A percentile compares a stretch with the other conserved stretches of the same genome.
Evolutionary conservation across 2,329 filamentous ascomycete genomes (phyloP).

Genomic region (Ceratocystiopsis minuta): DNA sequence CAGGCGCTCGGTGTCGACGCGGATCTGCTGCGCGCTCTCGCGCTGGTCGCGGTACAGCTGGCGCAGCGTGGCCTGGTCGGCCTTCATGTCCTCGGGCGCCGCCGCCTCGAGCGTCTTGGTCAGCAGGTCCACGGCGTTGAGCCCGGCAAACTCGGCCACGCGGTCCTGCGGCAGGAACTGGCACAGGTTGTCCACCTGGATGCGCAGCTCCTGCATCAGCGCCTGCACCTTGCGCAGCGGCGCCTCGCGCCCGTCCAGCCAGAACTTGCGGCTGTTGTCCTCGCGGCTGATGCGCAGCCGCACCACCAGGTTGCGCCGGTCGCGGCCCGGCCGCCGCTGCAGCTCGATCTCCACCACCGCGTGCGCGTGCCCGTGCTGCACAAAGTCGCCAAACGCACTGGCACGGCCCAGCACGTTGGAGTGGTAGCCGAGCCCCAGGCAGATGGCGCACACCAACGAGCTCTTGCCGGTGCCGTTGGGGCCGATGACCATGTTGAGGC

Average conservation of each 20-base stretch:
- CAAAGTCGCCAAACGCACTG: slow-evolving; percentile 70
- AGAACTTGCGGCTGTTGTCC: slow-evolving; percentile 66
- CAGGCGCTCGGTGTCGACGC: slow-evolving; percentile 43
- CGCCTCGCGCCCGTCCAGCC: slow-evolving; percentile 47
- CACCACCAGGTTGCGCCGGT: slow-evolving; percentile 51
- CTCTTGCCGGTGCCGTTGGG: slow-evolving; percentile 98
- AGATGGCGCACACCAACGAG: slow-evolving; percentile 91
- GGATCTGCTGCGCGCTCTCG: slow-evolving; percentile 36
- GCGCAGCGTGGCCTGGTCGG: slow-evolving; percentile 62
- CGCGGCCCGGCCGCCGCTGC: slow-evolving; percentile 34
- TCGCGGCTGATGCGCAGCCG: slow-evolving; percentile 62
- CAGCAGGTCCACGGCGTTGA: slow-evolving; percentile 66
- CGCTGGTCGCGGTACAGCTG: slow-evolving; percentile 52
- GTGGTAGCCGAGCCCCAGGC: slow-evolving; percentile 72
- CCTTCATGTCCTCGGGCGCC: slow-evolving; percentile 61
- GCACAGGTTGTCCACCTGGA: slow-evolving; percentile 94
- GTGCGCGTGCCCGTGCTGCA: slow-evolving; percentile 68
- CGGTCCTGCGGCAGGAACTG: slow-evolving; percentile 94
- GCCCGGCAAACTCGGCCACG: slow-evolving; percentile 79
- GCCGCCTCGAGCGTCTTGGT: slow-evolving; percentile 77
- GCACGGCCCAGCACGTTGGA: slow-evolving; percentile 72
- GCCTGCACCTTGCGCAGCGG: slow-evolving; percentile 46
- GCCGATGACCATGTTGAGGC: slow-evolving; percentile 94
- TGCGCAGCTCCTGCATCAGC: slow-evolving; percentile 55
- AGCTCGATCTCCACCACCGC: slow-evolving; percentile 86